Conservation (phyloP, 306 rosid genomes). For the Abrus pulchellus region DNA sequence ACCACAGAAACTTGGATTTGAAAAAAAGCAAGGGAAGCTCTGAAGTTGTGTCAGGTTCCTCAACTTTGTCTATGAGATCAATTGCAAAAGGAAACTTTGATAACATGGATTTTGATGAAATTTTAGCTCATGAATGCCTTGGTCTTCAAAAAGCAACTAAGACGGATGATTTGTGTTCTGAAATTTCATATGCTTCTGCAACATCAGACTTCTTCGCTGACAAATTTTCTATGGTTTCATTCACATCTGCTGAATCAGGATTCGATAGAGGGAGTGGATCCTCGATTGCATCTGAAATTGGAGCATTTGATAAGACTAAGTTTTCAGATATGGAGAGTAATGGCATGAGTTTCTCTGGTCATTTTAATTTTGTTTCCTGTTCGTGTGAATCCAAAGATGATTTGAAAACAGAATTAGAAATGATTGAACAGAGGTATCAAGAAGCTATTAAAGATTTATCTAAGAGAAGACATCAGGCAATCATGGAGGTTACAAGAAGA, state of each 20-base stretch:
- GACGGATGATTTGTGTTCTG: constrained; percentile 44
- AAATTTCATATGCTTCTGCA: constrained; percentile 52
- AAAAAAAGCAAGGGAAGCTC: constrained; percentile 27
- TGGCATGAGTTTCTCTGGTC: constrained; percentile 22
- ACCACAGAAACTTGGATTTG: constrained; percentile 10
- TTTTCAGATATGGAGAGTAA: constrained; percentile 33
- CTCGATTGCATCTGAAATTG: constrained; percentile 41
- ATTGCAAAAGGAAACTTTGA: constrained; percentile 33
- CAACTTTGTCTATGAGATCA: constrained; percentile 18
- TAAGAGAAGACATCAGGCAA: constrained; percentile 52
- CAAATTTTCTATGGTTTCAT: constrained; percentile 43
- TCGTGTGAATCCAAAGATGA: constrained; percentile 46
- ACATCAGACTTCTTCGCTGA: constrained; percentile 22
- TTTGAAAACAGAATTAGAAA: constrained; percentile 56
- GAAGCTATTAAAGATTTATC: constrained; percentile 56
- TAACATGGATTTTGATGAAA: constrained; percentile 25
- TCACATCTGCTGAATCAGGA: constrained; percentile 42
- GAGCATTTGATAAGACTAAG: constrained; percentile 32
- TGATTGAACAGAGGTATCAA: constrained; percentile 59
- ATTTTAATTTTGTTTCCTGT: constrained; percentile 42
- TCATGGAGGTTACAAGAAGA: constrained; percentile 57
- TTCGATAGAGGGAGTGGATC: constrained; percentile 40
- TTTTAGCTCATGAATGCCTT: constrained; percentile 38
- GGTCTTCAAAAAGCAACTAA: constrained; percentile 26
- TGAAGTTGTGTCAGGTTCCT: constrained; percentile 32